Evolutionary conservation across 805 yeast genomes (phyloP).

Genomic region (Candida ovalis): DNA sequence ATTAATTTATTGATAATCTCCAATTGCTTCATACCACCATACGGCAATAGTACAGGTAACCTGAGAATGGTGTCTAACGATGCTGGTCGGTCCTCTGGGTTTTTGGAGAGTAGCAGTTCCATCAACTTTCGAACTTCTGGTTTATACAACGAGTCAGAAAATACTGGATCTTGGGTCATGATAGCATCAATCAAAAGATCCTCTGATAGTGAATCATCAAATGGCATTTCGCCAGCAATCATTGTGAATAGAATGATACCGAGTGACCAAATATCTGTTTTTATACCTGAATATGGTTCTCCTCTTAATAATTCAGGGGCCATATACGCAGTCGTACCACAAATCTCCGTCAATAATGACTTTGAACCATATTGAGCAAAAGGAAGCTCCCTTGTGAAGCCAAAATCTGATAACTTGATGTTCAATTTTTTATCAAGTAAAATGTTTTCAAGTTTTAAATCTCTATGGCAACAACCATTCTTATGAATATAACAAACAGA

Average conservation of each 20-base stretch:
- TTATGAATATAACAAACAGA: conserved; percentile 74
- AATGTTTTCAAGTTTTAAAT: conserved; percentile 78
- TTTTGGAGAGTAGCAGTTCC: conserved; percentile 55
- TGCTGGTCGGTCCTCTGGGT: conserved; percentile 59
- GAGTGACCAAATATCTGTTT: conserved; percentile 86
- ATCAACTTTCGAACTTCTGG: conserved; percentile 52
- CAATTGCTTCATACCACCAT: conserved; percentile 38
- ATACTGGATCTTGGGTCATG: conserved; percentile 61
- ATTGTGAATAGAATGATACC: conserved; percentile 87
- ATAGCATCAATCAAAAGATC: conserved; percentile 61
- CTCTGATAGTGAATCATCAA: conserved; percentile 66
- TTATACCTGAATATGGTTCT: conserved; percentile 71
- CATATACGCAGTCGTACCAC: conserved; percentile 96
- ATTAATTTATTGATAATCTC: conserved; percentile 36
- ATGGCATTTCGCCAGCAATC: conserved; percentile 85
- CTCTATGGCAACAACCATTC: conserved; percentile 78
- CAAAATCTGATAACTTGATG: conserved; percentile 86
- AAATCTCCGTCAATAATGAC: conserved; percentile 65
- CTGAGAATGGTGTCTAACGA: conserved; percentile 46
- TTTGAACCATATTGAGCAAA: conserved; percentile 23
- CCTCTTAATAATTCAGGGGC: conserved; percentile 84
- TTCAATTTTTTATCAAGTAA: conserved; percentile 52
- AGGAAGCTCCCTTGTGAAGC: conserved; percentile 78
- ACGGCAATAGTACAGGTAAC: conserved; percentile 47
- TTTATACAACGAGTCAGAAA: conserved; percentile 34